These are phyloP conservation scores for Dalbergia cochinchinensis DNA, from an alignment of 306 rosid genomes.

Conservation along the genomic window DNA sequence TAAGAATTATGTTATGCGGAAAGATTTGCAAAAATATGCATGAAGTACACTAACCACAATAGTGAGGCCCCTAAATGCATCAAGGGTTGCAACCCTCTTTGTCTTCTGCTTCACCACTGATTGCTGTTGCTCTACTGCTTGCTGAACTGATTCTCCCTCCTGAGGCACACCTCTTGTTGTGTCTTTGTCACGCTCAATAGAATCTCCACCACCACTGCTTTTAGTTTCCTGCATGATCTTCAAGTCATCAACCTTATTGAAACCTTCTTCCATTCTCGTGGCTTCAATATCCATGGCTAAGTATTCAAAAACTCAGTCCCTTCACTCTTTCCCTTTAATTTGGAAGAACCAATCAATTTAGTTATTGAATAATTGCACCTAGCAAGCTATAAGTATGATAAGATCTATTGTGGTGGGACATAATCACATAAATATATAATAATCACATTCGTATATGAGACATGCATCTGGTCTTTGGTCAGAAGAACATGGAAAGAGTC, in stretches of 20 bases:
- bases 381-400: not conserved
- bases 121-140: conserved; percentile 26
- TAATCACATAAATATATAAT: not conserved
- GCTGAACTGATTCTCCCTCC: not conserved
- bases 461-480: conserved; percentile 21
- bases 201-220: conserved; percentile 38
- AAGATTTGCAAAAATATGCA: not conserved
- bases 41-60: conserved; percentile 58
- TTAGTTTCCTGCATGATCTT: conserved; percentile 5
- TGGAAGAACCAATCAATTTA: not conserved
- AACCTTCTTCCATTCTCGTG: conserved; percentile 68
- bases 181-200: conserved; percentile 35
- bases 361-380: not conserved
- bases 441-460: not conserved
- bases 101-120: conserved; percentile 49
- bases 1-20: not conserved
- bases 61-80: conserved; percentile 83
- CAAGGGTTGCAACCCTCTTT: conserved; percentile 75
- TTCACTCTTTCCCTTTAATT: not conserved
- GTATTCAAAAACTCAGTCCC: not conserved
- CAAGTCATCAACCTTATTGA: conserved; percentile 8
- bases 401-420: too few relatives aligned
- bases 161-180: not conserved
- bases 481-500: conserved; percentile 22
- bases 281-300: conserved; percentile 57